These are phyloP conservation scores for Microbotryum scabiosae DNA, from an alignment of 1,284 basidiomycete species.

Conservation along the genomic window DNA sequence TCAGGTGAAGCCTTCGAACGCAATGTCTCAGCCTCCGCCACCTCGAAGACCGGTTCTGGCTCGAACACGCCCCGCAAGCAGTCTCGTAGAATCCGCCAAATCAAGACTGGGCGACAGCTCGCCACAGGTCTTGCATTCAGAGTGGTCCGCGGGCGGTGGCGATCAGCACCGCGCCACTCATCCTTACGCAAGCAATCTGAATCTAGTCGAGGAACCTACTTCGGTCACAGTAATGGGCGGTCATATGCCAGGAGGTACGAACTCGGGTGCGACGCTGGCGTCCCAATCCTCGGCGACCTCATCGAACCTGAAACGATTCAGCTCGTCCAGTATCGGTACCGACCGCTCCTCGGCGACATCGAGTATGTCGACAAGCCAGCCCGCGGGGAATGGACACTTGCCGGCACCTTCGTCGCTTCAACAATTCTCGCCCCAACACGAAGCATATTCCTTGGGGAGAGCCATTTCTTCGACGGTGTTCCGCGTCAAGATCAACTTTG, in stretches of 20 bases:
- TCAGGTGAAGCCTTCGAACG: too few species aligned
- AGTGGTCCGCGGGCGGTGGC: too few species aligned
- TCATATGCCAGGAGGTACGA: constrained; percentile 44
- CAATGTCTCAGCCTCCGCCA: too few species aligned
- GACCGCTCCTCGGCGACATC: constrained; percentile 31
- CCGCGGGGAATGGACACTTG: constrained; percentile 8
- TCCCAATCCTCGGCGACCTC: constrained; percentile 20
- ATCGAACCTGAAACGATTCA: constrained; percentile 23
- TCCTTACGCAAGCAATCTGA: too few species aligned
- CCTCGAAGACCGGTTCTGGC: too few species aligned
- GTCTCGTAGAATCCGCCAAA: too few species aligned
- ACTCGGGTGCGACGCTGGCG: constrained; percentile 24
- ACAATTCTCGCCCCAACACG: background rate
- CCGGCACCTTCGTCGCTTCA: background rate
- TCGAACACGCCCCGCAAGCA: too few species aligned
- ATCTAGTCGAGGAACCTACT: background rate
- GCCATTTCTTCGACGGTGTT: constrained; percentile 28
- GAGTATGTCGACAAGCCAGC: constrained; percentile 19
- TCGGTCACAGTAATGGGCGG: background rate
- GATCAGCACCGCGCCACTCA: background rate
- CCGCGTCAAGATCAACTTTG: constrained; percentile 57
- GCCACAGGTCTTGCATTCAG: too few species aligned
- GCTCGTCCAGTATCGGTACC: constrained; percentile 29
- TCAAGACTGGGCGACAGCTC: too few species aligned
- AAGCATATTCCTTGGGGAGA: too few species aligned